These are phyloP conservation scores for Trichosporon sp. DNA, from an alignment of 1,284 basidiomycete species.

Conservation along the genomic window DNA sequence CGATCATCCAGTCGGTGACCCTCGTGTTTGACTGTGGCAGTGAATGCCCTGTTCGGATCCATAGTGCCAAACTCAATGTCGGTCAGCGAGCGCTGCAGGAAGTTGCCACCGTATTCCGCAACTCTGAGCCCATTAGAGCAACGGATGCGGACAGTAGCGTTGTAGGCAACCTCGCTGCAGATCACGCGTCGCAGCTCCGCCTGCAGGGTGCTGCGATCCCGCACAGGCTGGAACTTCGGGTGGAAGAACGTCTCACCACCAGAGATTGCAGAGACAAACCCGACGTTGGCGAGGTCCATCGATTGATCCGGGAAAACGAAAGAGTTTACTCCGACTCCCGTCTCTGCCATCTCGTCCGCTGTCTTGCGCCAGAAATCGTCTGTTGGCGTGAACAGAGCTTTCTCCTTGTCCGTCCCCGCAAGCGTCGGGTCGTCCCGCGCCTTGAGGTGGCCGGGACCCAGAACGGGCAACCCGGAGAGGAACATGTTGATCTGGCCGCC, in stretches of 20 bases:
- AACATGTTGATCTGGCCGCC: constrained; percentile 87
- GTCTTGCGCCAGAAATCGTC: constrained; percentile 72
- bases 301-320: constrained; percentile 79
- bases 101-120: constrained; percentile 70
- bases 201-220: constrained; percentile 63
- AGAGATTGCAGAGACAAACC: constrained; percentile 64
- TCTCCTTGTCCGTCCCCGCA: constrained; percentile 88
- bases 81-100: constrained; percentile 66
- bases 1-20: constrained; percentile 62
- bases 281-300: constrained; percentile 84
- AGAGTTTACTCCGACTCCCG: constrained; percentile 84
- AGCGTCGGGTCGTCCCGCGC: constrained; percentile 62
- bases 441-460: constrained; percentile 67
- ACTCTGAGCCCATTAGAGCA: constrained; percentile 79
- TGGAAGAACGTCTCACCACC: constrained; percentile 95
- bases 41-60: constrained; percentile 75
- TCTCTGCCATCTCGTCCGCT: constrained; percentile 80
- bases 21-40: constrained; percentile 61
- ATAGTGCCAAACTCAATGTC: constrained; percentile 76
- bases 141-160: constrained; percentile 74
- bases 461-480: constrained; percentile 67
- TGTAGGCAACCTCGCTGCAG: constrained; percentile 69
- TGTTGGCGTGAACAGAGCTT: constrained; percentile 68
- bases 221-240: constrained; percentile 71
- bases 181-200: constrained; percentile 70